Base-by-base conservation (phyloP, 1,284 basidiomycete species). In the Heliocybe sulcata region DNA sequence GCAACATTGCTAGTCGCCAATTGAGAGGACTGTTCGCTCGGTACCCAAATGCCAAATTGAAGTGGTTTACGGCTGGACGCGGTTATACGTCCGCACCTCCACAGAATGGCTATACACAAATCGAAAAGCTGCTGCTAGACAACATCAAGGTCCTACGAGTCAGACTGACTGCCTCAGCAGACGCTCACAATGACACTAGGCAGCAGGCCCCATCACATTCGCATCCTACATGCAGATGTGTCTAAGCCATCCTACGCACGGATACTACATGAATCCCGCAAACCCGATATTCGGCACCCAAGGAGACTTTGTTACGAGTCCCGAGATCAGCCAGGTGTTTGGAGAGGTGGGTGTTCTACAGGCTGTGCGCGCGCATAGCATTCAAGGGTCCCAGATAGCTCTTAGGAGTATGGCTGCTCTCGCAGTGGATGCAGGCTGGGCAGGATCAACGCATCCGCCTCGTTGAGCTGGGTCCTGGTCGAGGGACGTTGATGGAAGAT, bases 231-330 rank as follows among this genome's bases (percentile, higher is more conserved):
- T 96, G 85, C 85, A 90, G 60, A 77, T 92, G 59, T 94, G 92
- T 63, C 79, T 97, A 2, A 80, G 86, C 0, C 93, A 97, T 69
- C 92, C 94, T 0, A 86, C 80, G 0, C 75, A 91, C 56, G 94
- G 94, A 0, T 98, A 98, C 71, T 97, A 98, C 72, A 90, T 87
- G 77, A 85, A 87, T 55, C 74, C 82, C 0, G 61, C 70, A 3
- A 77, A 87, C 57, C 77, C 85, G 38, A 87, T 98, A 2, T 92
- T 99, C 64, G 97, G 97, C 10, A 64, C 82, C 0, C 76, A 79
- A 33, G 97, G 97, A 2, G 97, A 99, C 72, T 99, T 99, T 64
- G 89, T 93, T 38, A 99, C 97, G 1, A 94, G 90, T 59, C 97
- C 97, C 1, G 97, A 99, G 67, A 98, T 99, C 54, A 92, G 85